Base-by-base conservation (phyloP, 352 stramenopile species). In the Elongisporangium anandrum region DNA sequence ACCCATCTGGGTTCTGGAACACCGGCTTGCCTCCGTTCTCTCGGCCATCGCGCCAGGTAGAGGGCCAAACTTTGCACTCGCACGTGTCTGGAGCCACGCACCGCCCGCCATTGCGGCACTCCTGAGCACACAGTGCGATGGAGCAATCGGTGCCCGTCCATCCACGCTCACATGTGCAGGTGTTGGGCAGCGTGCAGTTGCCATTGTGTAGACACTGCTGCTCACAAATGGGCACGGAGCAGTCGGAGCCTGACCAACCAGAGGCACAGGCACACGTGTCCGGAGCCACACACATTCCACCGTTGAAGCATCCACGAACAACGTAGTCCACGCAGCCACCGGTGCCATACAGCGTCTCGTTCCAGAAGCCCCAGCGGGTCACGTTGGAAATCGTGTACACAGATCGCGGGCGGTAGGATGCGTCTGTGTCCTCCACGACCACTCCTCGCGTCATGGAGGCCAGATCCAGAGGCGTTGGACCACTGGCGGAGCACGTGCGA, bases 281-380 rank as follows among this genome's bases (percentile, higher is more conserved):
- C 2, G 94, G 93, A 4, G 85, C 90, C 2, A 94, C 73, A 64
- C 94, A 98, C 8, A 91, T 98, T n/a, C 94, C 92, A 61, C 98
- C 98, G 71, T 98, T 99, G 68, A 89, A 98, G 75, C 96, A 99
- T 5, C 96, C 96, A 53, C 85, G 80, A 10, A 97, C 49, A 13
- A 99, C 96, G 17, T 81, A 65, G 67, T 99, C 96, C 2, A 98
- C 78, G 70, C 96, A 99, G 21, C 75, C 64, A 57, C 79, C 84
- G 7, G 75, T 66, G 4, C 70, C 75, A 52, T 70, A 76, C 2
- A 77, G 56, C 12, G 70, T 75, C 4, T 65, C 45, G 23, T 90
- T 88, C 80, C 80, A 92, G 49, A 78, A 87, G 29, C 88, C 83
- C 3, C 29, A 41, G 12, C 86, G 79, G 10, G 72, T 66, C 0